Evolutionary conservation across 2,329 filamentous ascomycete genomes (phyloP).

Genomic region (Metarhizium humberi): DNA sequence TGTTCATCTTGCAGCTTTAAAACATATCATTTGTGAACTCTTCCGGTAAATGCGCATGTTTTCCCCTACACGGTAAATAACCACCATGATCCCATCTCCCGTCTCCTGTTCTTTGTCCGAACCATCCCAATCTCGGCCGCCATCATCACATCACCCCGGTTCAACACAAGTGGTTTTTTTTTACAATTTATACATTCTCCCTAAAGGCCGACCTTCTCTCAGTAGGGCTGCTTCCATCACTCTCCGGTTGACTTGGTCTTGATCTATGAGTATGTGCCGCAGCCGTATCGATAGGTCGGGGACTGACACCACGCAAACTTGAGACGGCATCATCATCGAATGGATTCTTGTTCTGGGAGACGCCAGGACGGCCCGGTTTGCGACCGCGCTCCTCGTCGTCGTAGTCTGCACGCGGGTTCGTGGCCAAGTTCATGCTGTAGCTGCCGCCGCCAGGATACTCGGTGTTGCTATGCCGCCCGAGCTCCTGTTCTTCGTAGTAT

Average conservation of each 20-base stretch:
- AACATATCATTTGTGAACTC: neutral
- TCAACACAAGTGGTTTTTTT: neutral
- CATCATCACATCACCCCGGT: neutral
- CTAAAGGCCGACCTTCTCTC: constrained; percentile 62
- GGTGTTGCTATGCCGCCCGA: constrained; percentile 37
- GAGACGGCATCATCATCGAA: constrained; percentile 62
- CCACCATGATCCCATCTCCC: neutral
- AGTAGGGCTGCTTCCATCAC: constrained; percentile 46
- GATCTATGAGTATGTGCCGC: constrained; percentile 17
- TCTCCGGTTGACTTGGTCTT: constrained; percentile 25
- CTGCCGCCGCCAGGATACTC: constrained; percentile 27
- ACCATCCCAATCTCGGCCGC: neutral
- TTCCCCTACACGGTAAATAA: neutral
- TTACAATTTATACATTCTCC: constrained; percentile 49
- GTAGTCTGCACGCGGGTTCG: constrained; percentile 21
- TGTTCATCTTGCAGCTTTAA: neutral
- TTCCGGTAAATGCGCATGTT: neutral
- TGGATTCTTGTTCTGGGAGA: constrained; percentile 40
- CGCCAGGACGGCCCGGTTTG: constrained; percentile 25
- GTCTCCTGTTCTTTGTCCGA: neutral
- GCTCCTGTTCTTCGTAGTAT: constrained; percentile 71
- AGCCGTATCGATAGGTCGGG: constrained; percentile 55
- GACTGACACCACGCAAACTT: constrained; percentile 64
- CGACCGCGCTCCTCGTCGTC: constrained; percentile 19
- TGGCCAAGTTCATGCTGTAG: constrained; percentile 41